Evolutionary conservation across 2,329 filamentous ascomycete genomes (phyloP), one percentile per base, ranked within the genome.

Genomic region (Colletotrichum agaves): DNA sequence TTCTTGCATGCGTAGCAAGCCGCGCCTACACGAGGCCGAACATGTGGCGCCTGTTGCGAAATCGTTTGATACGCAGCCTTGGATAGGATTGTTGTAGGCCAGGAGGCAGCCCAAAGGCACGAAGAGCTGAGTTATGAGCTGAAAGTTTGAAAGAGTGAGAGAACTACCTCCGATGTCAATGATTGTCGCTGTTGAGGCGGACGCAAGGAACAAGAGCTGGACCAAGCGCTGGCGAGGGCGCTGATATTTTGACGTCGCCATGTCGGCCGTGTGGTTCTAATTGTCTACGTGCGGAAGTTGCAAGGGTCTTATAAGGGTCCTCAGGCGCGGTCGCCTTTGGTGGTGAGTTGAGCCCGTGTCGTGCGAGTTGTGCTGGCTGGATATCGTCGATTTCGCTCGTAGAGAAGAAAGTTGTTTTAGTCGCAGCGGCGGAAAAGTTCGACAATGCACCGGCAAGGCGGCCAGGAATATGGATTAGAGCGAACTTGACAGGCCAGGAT

Each of bases 81-180:
- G 46, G 27, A 85, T 77, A 5, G 77, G 77, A 5, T 75, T 73
- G 70, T 81, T 80, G 74, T 85, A 85, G 37, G 79, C 81, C 41
- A 78, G 71, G 13, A 78, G 73, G 70, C 83, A 85, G 46, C 70
- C 71, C 39, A 79, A 61, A 0, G 81, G 77, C 10, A 80, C 74
- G 4, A 76, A 72, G n/a, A 76, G 68, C 11, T 78, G 74, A n/a
- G 76, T 73, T 61, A 84, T 76, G 46, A 77, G 73, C 61, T 83
- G 76, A 62, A 84, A 80, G 70, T 78, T 77, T 50, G 80, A 77
- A 31, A 84, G 76, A 6, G 56, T 62, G 17, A 70, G 61, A 12
- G 53, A 41, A 5, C 44, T 52, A 21, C 57, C 58, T 37, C 64
- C 64, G 17, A 67, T 17, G 61, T 39, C 59, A 39, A 60, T 67